Evolutionary conservation across 176 grass and related monocot genomes (phyloP).

Genomic region (Cenchrus purpureus): DNA sequence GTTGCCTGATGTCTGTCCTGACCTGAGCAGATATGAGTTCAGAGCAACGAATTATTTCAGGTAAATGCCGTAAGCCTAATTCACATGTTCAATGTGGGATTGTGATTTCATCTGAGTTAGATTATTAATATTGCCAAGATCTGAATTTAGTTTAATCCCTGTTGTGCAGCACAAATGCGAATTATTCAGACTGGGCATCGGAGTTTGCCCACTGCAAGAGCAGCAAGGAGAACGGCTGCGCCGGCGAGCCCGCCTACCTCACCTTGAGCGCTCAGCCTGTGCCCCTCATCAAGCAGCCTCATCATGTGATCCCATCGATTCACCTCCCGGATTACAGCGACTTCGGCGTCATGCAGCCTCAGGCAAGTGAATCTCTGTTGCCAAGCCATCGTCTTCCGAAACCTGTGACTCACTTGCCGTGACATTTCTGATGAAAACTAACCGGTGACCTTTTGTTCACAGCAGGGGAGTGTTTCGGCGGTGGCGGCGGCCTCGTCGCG

Average conservation of each 20-base stretch:
- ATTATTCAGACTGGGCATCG: constrained; percentile 43
- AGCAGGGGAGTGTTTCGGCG: constrained; percentile 22
- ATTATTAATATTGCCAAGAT: neutral
- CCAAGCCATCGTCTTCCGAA: constrained; percentile 4
- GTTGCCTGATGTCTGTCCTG: constrained; percentile 26
- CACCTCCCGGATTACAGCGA: constrained; percentile 38
- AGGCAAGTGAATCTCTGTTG: constrained; percentile 50
- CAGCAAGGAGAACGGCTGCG: constrained; percentile 40
- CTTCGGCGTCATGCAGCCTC: constrained; percentile 43
- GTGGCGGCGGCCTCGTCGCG: constrained; percentile 17
- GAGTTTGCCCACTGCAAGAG: constrained; percentile 41
- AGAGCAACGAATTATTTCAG: constrained; percentile 50
- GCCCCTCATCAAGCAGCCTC: constrained; percentile 54
- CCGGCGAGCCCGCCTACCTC: constrained; percentile 49
- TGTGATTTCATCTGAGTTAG: neutral
- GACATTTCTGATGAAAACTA: neutral
- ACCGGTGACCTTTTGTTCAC: constrained; percentile 17
- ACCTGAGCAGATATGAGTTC: constrained; percentile 48
- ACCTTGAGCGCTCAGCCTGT: constrained; percentile 52
- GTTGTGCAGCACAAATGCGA: constrained; percentile 25
- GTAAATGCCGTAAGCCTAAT: neutral
- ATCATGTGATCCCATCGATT: constrained; percentile 27
- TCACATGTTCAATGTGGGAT: neutral
- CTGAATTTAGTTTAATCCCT: neutral
- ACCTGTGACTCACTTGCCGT: neutral